A percentile compares a stretch with the other conserved stretches of the same genome.
phyloP scores from a whole-genome alignment of 148 eudicot species.

The Arctostaphylos glauca region DNA sequence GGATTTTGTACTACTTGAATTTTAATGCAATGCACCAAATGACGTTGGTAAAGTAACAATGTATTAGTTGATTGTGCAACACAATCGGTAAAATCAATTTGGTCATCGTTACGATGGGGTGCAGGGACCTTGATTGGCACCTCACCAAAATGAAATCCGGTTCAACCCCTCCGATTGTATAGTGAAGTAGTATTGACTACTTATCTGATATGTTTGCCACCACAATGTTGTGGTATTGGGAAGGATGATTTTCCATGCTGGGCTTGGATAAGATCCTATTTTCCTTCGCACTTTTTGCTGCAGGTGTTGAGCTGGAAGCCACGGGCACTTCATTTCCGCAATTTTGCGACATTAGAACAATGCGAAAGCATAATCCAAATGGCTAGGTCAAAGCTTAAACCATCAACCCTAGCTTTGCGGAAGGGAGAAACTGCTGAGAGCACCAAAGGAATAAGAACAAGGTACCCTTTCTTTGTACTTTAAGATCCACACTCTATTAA shows the following conservation, averaged over 20 bases:
- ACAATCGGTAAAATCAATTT: not conserved
- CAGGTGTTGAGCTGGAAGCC: conserved; percentile 79
- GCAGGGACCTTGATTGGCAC: not conserved
- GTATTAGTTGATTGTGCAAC: not conserved
- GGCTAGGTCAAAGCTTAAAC: conserved; percentile 46
- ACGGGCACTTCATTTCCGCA: conserved; percentile 51
- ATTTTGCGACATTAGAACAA: conserved; percentile 60
- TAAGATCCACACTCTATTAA: not conserved
- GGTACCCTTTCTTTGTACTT: conserved; percentile 22
- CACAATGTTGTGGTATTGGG: not conserved
- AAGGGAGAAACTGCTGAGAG: conserved; percentile 60
- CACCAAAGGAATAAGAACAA: conserved; percentile 63
- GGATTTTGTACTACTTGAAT: not conserved
- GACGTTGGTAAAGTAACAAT: not conserved
- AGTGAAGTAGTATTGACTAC: not conserved
- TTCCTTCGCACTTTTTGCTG: conserved; percentile 14
- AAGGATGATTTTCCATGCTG: not conserved
- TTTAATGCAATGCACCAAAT: not conserved
- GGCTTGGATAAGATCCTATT: not conserved
- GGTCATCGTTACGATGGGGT: not conserved
- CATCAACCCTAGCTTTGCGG: conserved; percentile 63
- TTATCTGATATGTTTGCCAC: not conserved
- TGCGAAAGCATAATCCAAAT: conserved; percentile 45
- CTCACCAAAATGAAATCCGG: not conserved
- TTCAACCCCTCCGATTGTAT: not conserved